Evolutionary conservation across 495 filamentous ascomycete species (phyloP).

Genomic region (Hypoxylon fuscum): DNA sequence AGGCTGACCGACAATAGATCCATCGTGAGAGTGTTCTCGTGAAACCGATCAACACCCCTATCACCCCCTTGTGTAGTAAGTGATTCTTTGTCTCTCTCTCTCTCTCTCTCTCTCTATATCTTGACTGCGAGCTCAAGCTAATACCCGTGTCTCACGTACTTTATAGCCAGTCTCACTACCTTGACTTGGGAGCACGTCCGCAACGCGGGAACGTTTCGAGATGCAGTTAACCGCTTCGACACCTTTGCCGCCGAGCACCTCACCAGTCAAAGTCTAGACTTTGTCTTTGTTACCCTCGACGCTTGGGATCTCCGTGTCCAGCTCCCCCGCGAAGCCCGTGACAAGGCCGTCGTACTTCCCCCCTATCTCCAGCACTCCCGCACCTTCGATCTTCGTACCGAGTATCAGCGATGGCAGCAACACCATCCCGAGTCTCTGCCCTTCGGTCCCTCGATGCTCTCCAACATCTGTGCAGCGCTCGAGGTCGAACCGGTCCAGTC

Average conservation of each 20-base stretch:
- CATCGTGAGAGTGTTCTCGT: conserved; percentile 95
- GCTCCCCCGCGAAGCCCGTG: conserved; percentile 93
- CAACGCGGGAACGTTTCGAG: conserved; percentile 93
- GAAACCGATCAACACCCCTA: conserved; percentile 97
- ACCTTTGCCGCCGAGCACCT: conserved; percentile 90
- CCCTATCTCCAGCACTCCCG: conserved; percentile 96
- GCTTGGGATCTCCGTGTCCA: conserved; percentile 99
- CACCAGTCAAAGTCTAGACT: conserved; percentile 84
- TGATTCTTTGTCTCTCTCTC: conserved; percentile 45
- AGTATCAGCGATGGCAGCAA: conserved; percentile 98
- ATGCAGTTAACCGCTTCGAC: conserved; percentile 95
- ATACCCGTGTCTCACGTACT: conserved; percentile 8
- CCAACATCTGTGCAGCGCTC: conserved; percentile 94
- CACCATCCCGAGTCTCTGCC: conserved; percentile 97
- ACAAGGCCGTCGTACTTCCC: conserved; percentile 97
- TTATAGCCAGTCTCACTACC: conserved; percentile 90
- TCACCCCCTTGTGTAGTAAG: conserved; percentile 98
- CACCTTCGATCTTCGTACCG: conserved; percentile 94
- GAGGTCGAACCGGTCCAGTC: conserved; percentile 97
- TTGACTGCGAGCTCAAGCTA: conserved; percentile 4
- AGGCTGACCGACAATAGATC: conserved; percentile 64
- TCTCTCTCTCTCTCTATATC: too few relatives aligned
- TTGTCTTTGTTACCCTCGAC: conserved; percentile 97
- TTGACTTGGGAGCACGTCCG: conserved; percentile 99
- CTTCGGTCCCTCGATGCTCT: conserved; percentile 91